Conservation (phyloP, 106 monocot species). For the Allium sativum region DNA sequence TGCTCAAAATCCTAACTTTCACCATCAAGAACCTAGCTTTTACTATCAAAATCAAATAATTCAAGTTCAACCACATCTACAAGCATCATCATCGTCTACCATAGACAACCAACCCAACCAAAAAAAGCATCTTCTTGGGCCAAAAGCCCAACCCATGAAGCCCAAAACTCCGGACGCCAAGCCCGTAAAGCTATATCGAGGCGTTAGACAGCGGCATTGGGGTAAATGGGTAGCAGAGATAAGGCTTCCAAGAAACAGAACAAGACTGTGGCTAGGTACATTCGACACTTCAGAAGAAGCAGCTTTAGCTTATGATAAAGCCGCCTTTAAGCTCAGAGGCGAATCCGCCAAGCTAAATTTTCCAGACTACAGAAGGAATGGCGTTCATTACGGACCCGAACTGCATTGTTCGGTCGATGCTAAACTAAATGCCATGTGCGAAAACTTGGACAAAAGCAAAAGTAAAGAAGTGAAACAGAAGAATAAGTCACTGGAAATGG, state of each 20-base stretch:
- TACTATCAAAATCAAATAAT: constrained; percentile 28
- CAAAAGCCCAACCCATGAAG: constrained; percentile 31
- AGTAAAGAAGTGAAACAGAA: neutral
- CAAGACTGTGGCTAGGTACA: constrained; percentile 66
- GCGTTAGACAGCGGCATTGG: constrained; percentile 78
- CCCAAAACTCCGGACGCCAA: constrained; percentile 6
- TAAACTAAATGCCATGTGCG: constrained; percentile 37
- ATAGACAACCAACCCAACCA: neutral
- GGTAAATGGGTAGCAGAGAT: constrained; percentile 82
- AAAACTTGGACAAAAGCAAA: constrained; percentile 10
- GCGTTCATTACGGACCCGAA: neutral
- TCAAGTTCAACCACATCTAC: constrained; percentile 25
- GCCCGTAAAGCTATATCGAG: constrained; percentile 54
- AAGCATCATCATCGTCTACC: constrained; percentile 22
- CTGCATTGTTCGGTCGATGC: constrained; percentile 42
- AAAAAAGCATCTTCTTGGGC: constrained; percentile 6
- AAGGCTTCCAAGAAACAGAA: constrained; percentile 52
- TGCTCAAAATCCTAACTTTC: neutral
- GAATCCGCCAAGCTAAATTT: constrained; percentile 61
- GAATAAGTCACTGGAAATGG: constrained; percentile 19
- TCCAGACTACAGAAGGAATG: constrained; percentile 22
- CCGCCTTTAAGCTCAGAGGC: constrained; percentile 54
- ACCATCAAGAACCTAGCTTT: neutral
- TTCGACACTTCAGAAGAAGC: constrained; percentile 74
- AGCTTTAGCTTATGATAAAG: constrained; percentile 52